Evolutionary conservation across 345 rosid genomes (phyloP).

Genomic region (Moringa oleifera): DNA sequence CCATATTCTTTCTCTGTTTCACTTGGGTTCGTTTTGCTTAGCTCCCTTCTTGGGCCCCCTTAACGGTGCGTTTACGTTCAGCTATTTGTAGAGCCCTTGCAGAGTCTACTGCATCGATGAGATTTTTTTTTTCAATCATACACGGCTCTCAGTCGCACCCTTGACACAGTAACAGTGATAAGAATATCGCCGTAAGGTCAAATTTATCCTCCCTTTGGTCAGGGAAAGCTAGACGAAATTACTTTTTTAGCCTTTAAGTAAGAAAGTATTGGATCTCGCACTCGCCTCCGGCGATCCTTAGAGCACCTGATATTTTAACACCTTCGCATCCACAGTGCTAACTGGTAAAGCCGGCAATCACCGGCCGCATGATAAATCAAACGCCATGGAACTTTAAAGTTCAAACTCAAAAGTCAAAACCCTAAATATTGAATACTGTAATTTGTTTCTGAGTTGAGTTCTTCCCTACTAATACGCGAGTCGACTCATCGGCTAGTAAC

Average conservation of each 20-base stretch:
- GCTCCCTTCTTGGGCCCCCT: neutral
- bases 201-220: neutral
- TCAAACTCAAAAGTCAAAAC: too few species aligned
- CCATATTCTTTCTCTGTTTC: constrained; percentile 36
- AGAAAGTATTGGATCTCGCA: too few species aligned
- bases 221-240: neutral
- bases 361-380: too few species aligned
- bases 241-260: too few species aligned
- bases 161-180: neutral
- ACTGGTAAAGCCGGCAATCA: too few species aligned
- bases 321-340: neutral
- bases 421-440: constrained; percentile 15
- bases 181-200: neutral
- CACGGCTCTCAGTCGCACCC: neutral
- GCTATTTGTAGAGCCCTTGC: constrained; percentile 9
- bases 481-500: neutral
- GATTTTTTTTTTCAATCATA: too few species aligned
- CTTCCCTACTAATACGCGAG: neutral
- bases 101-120: neutral
- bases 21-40: neutral
- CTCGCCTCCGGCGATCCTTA: neutral
- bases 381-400: too few species aligned
- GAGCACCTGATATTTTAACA: constrained; percentile 10
- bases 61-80: constrained; percentile 12
- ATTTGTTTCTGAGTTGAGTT: neutral